Evolutionary conservation across 2,329 filamentous ascomycete species (phyloP).

Genomic region (Arthrobotrys entomopaga): DNA sequence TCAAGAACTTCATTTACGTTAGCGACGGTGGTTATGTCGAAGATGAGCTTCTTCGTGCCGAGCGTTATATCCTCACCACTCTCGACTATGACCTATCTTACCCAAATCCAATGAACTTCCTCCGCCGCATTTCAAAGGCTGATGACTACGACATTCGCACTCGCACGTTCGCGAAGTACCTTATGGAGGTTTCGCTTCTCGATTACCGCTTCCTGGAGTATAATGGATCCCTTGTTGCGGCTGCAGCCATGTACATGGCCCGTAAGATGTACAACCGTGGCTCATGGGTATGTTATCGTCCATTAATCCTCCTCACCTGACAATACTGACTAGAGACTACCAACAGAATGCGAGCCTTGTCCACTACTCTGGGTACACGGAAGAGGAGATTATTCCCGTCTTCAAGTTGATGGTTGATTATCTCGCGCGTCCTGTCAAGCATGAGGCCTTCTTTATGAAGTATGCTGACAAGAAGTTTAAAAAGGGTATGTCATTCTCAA

Average conservation of each 20-base stretch:
- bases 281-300: conserved; percentile 77
- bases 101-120: conserved; percentile 99
- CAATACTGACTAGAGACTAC: conserved; percentile 55
- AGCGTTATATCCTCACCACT: conserved; percentile 89
- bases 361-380: conserved; percentile 92
- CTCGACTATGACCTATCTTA: conserved; percentile 98
- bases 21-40: conserved; percentile 96
- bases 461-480: conserved; percentile 99
- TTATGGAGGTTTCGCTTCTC: conserved; percentile 95
- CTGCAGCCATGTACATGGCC: conserved; percentile 92
- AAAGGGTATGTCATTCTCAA: conserved; percentile 75
- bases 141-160: conserved; percentile 99
- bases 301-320: not conserved
- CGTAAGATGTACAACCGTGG: conserved; percentile 90
- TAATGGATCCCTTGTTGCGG: conserved; percentile 88
- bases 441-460: conserved; percentile 99
- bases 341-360: conserved; percentile 80
- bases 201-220: conserved; percentile 94
- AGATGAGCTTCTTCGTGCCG: conserved; percentile 94
- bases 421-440: conserved; percentile 84
- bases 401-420: conserved; percentile 97
- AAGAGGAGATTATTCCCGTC: conserved; percentile 91
- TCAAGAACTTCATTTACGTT: conserved; percentile 95
- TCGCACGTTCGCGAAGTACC: conserved; percentile 94
- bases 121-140: conserved; percentile 97